These are phyloP conservation scores for Aquilaria yunnanensis DNA, from an alignment of 345 rosid genomes.

Conservation along the genomic window DNA sequence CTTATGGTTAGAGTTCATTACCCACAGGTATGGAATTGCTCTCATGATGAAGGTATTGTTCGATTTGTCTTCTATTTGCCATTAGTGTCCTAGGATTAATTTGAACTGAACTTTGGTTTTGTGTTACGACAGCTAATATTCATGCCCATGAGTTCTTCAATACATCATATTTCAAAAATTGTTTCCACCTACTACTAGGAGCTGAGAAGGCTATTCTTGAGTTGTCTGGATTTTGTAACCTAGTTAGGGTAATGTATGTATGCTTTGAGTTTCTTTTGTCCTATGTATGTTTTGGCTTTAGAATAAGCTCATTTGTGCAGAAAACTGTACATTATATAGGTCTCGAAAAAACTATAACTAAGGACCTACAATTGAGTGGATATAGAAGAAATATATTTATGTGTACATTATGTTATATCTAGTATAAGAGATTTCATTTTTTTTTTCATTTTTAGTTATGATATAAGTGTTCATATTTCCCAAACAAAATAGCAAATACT, in stretches of 20 bases:
- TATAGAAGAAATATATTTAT: constrained; percentile 48
- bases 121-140: constrained; percentile 53
- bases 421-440: too few species aligned
- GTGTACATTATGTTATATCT: too few species aligned
- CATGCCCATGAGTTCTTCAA: constrained; percentile 98
- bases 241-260: constrained; percentile 93
- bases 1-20: too few species aligned
- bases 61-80: constrained; percentile 1
- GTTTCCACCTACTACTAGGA: constrained; percentile 93
- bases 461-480: too few species aligned
- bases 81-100: too few species aligned
- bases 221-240: constrained; percentile 65
- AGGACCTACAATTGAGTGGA: constrained; percentile 94
- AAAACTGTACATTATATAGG: constrained; percentile 31
- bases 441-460: too few species aligned
- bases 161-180: constrained; percentile 84
- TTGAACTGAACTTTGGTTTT: background rate
- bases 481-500: too few species aligned
- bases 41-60: constrained; percentile 82
- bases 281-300: background rate
- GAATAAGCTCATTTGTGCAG: background rate
- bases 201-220: constrained; percentile 65
- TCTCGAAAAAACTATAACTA: constrained; percentile 92
- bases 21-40: constrained; percentile 92
- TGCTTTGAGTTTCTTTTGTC: constrained; percentile 10